Evolutionary conservation across 1,284 basidiomycete genomes (phyloP), one percentile per base, ranked within the genome.

Genomic region (Pterulicium gracile): DNA sequence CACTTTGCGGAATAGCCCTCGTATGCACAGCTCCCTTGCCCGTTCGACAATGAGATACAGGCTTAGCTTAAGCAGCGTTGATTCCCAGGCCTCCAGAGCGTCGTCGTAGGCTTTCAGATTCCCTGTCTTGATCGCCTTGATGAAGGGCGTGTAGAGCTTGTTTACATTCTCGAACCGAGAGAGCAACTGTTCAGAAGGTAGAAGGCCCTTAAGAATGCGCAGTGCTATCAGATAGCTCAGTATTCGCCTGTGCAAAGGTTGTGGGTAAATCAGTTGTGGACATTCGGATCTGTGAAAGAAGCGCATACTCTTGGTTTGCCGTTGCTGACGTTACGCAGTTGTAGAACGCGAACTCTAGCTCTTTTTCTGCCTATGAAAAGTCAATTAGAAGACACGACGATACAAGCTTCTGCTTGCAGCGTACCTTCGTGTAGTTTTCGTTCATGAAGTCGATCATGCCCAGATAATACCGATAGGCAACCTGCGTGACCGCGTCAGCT

Each of bases 401-500:
- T 7, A 32, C n/a, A 32, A 32, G 10, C n/a, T 10, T 44, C 27
- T 23, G 21, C 13, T 40, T 12, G 27, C 7, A n/a, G 45, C 63
- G 19, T 45, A 83, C 85, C 67, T 89, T 89, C 39, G 69, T 70
- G 58, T 92, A 95, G 45, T 95, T 88, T 60, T 97, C 95, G 54
- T 88, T 90, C 48, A 97, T 63, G 63, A 98, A 97, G 55, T 81
- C 86, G 47, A 98, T 73, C 75, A 97, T 89, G 49, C 95, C 95
- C 42, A 94, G 66, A 60, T 97, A 97, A 69, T 94, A 98, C 52
- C 81, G 73, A 65, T 87, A 94, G 15, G 91, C 92, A 39, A 94
- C 88, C 81, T 87, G 59, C 21, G 44, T 42, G 43, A 45, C 43
- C 17, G n/a, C n/a, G n/a, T 32, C 7, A 32, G 44, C 59, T 32